These are phyloP conservation scores for Naematelia aurantialba DNA, from an alignment of 768 basidiomycete genomes.

Conservation along the genomic window DNA sequence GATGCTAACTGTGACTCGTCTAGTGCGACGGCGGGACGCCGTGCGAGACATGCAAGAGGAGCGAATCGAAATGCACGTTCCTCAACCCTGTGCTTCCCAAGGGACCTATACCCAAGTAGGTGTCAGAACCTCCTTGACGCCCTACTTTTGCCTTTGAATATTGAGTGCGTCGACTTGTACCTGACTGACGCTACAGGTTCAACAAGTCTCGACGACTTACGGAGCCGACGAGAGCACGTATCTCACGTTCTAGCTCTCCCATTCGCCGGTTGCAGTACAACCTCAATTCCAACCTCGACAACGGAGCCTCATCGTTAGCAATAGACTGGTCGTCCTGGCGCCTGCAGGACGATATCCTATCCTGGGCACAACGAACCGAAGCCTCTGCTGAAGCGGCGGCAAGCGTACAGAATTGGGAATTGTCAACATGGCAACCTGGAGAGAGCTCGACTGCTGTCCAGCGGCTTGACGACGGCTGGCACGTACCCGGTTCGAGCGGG, in stretches of 20 bases:
- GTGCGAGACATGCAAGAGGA: conserved; percentile 18
- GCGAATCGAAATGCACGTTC: conserved; percentile 19
- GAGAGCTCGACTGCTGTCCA: background rate
- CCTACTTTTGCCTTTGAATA: no score
- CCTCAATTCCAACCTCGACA: background rate
- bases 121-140: no score
- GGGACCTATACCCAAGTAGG: conserved; percentile 30
- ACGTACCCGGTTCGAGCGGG: background rate
- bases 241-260: background rate
- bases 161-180: no score
- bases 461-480: background rate
- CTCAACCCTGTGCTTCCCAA: conserved; percentile 26
- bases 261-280: background rate
- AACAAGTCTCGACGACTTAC: background rate
- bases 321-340: background rate
- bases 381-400: background rate
- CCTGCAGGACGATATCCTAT: background rate
- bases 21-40: conserved; percentile 26
- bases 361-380: background rate
- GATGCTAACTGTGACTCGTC: background rate
- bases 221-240: background rate
- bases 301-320: background rate
- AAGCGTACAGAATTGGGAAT: background rate
- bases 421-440: background rate
- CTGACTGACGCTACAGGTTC: no score